phyloP scores from a whole-genome alignment of 2,329 filamentous ascomycete species.

The Colletotrichum musicola region DNA sequence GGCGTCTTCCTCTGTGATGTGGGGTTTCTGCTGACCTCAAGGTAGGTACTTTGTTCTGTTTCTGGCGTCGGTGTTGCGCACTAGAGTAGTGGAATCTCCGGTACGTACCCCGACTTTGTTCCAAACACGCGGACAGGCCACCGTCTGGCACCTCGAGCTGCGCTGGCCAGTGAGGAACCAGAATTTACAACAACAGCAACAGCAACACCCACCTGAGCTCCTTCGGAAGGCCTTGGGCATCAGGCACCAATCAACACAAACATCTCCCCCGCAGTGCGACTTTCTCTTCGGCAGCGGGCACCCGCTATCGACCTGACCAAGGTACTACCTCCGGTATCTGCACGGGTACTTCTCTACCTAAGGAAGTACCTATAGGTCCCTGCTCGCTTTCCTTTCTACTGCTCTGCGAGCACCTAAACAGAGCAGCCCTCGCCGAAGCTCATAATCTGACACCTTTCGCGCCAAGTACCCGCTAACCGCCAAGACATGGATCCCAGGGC shows the following conservation, averaged over 20 bases:
- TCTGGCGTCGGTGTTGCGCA: conserved; percentile 27
- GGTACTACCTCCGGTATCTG: no score
- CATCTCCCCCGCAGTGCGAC: neutral
- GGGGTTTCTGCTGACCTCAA: conserved; percentile 15
- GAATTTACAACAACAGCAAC: conserved; percentile 8
- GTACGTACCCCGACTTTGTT: conserved; percentile 29
- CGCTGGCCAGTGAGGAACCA: neutral
- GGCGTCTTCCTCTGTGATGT: conserved; percentile 15
- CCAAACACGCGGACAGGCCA: conserved; percentile 28
- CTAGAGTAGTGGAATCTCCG: neutral
- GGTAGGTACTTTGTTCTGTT: conserved; percentile 38
- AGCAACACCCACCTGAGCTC: conserved; percentile 6
- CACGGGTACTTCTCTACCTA: neutral
- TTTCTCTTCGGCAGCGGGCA: no score
- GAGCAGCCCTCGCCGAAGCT: conserved; percentile 10
- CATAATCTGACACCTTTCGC: conserved; percentile 30
- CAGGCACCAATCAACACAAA: conserved; percentile 27
- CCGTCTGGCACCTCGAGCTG: neutral
- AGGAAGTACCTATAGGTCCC: neutral
- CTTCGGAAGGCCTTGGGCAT: neutral
- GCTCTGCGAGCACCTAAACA: neutral
- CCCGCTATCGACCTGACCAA: no score
- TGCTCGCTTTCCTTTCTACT: neutral
- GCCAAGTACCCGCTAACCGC: conserved; percentile 36
- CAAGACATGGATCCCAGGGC: conserved; percentile 38